Evolutionary conservation across 768 basidiomycete species (phyloP).

Genomic region (Lyophyllum shimeji): DNA sequence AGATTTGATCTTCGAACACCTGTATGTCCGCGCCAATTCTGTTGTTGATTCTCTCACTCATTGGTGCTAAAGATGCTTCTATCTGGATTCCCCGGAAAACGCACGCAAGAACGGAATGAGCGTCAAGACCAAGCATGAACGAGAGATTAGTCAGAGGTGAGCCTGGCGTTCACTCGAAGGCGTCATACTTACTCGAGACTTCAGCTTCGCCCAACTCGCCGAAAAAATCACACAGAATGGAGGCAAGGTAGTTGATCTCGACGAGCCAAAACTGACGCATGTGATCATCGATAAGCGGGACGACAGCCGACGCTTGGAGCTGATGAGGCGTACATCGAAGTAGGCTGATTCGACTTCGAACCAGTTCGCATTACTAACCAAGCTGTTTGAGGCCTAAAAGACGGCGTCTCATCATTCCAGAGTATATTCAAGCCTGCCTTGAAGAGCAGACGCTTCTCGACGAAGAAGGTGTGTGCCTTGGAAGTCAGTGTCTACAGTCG

Average conservation of each 20-base stretch:
- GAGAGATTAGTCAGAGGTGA: slow-evolving; percentile 54
- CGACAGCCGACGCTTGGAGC: slow-evolving; percentile 63
- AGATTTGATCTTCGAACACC: slow-evolving; percentile 75
- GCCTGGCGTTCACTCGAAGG: slow-evolving; percentile 14
- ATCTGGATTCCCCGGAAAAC: slow-evolving; percentile 81
- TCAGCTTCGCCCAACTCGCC: slow-evolving; percentile 56
- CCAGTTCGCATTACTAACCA: slow-evolving; percentile 5
- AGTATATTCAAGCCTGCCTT: slow-evolving; percentile 75
- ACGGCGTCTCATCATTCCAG: slow-evolving; percentile 73
- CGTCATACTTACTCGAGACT: slow-evolving; percentile 5
- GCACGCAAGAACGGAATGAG: slow-evolving; percentile 64
- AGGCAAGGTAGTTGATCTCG: slow-evolving; percentile 66
- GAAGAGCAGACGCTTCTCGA: slow-evolving; percentile 84
- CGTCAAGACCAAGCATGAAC: slow-evolving; percentile 52
- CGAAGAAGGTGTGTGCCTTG: slow-evolving; percentile 71
- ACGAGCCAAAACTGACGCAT: slow-evolving; percentile 84
- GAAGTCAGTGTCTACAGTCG: no score
- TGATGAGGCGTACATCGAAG: slow-evolving; percentile 74
- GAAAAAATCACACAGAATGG: slow-evolving; percentile 65
- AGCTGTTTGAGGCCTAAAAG: slow-evolving; percentile 66
- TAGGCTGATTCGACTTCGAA: slow-evolving; percentile 32
- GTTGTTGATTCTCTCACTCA: neutral
- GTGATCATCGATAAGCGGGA: slow-evolving; percentile 84
- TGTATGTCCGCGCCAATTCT: slow-evolving; percentile 46
- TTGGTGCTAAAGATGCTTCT: slow-evolving; percentile 64